Base-by-base conservation (phyloP, 2,329 filamentous ascomycete genomes). In the Claviceps cyperi region DNA sequence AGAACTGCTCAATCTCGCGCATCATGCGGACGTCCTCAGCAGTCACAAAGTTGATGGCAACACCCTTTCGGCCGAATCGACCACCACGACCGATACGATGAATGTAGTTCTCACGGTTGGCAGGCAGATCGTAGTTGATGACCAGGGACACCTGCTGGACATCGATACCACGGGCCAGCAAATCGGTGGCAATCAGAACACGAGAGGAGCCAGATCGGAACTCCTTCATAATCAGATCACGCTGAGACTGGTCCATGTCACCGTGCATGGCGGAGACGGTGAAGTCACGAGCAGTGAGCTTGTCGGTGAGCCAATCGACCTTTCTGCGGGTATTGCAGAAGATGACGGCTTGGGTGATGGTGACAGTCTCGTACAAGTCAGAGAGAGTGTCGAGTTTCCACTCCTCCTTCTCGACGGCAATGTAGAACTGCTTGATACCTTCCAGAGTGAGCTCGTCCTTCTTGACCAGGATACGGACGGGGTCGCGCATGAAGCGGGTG, bases 271-370 rank as follows among this genome's bases (percentile, higher is more conserved):
- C 90, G 39, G 91, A 96, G 69, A 98, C 92, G 56, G 92, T 97
- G 79, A 98, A 98, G 75, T 98, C 91, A 77, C 89, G 88, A 63
- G 86, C 86, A 63, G 88, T 94, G 69, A 98, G 89, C 83, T 97
- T 97, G 75, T 97, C 91, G 60, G 92, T 97, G 63, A 98, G 85
- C 92, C 92, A 98, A 78, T 98, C 92, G 65, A 98, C 92, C 90
- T 98, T 98, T 80, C 91, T 86, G 71, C 92, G 86, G 68, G 92
- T 98, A 84, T 98, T 98, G 83, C 92, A 98, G 86, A 98, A 98
- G 75, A 98, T 98, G 73, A 98, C 92, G 53, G 92, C 92, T 74
- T 98, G 92, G 62, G 92, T 98, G 66, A 97, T 98, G 69, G 92
- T 98, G 67, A 98, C 86, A 51, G 92, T 98, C 77, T 98, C 92